Percentiles rank a stretch among this genome's conserved stretches.
Evolutionary conservation across 2,329 filamentous ascomycete species (phyloP).

Genomic region (Daldinia sp.): DNA sequence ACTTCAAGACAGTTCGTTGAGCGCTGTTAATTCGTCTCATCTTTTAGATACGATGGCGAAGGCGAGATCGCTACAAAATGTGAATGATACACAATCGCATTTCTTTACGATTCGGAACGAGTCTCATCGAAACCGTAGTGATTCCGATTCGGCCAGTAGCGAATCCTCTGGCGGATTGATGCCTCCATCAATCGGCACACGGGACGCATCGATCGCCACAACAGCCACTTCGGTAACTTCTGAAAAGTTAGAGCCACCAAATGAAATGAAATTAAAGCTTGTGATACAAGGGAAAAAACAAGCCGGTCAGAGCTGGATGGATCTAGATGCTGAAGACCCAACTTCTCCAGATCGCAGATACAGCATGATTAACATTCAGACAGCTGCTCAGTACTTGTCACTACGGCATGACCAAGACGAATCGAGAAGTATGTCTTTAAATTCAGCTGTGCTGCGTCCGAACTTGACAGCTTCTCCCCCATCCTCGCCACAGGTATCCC

Average conservation of each 20-base stretch:
- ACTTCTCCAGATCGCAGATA: slow-evolving; percentile 37
- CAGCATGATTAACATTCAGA: slow-evolving; percentile 40
- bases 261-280: slow-evolving; percentile 33
- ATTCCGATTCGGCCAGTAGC: slow-evolving; percentile 47
- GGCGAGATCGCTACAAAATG: slow-evolving; percentile 39
- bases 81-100: slow-evolving; percentile 41
- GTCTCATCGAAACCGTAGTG: slow-evolving; percentile 38
- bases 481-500: not conserved
- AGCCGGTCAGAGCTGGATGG: slow-evolving; percentile 45
- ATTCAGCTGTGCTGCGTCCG: slow-evolving; percentile 21
- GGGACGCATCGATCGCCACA: slow-evolving; percentile 52
- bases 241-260: slow-evolving; percentile 42
- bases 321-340: slow-evolving; percentile 42
- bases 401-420: slow-evolving; percentile 27
- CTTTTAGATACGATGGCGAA: slow-evolving; percentile 24
- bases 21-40: slow-evolving; percentile 31
- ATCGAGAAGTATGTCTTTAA: slow-evolving; percentile 39
- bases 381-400: slow-evolving; percentile 21
- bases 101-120: slow-evolving; percentile 36
- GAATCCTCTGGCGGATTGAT: slow-evolving; percentile 50
- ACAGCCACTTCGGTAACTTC: slow-evolving; percentile 52
- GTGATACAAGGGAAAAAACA: slow-evolving; percentile 36
- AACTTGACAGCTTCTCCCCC: slow-evolving; percentile 17
- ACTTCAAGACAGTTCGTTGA: slow-evolving; percentile 37
- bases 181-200: slow-evolving; percentile 45